Evolutionary conservation across 1,284 basidiomycete genomes (phyloP), one percentile per base, ranked within the genome.

Genomic region (Cutaneotrichosporon sp.): DNA sequence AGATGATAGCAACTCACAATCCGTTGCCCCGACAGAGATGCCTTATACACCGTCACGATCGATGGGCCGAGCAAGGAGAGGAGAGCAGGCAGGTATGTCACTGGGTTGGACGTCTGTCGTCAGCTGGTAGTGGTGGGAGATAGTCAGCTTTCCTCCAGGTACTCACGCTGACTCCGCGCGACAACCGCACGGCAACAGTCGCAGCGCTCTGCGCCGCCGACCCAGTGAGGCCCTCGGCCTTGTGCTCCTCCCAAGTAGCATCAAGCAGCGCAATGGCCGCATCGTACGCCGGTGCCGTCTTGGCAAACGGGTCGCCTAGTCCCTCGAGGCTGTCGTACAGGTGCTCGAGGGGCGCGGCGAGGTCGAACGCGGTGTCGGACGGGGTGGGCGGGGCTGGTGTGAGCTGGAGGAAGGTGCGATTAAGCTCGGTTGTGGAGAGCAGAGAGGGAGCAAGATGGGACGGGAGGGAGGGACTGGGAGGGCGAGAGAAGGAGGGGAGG

Each of bases 21-120:
- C 7, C 74, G 68, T 60, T 72, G 67, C 7, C 75, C 76, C 0
- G 74, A 66, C 11, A 78, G 51, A 14, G 70, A 69, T 2, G 72
- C 72, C 65, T 72, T 75, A 69, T 75, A 78, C 1, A 75, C 63
- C 2, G 69, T 68, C 1, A 77, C 64, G 42, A 78, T 66, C 14
- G 66, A 58, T 1, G 76, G 76, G 25, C 75, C 74, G 29, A 78
- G 70, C 20, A 72, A 55, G 13, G 58, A 56, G 3, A 78, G 60
- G 7, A 78, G 67, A 1, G 69, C 64, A 1, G 74, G 71, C 38
- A 78, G 56, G 58, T 72, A 77, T 1, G 71, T 65, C 3, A 76
- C 65, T 2, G 76, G 73, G 54, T 74, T 69, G 18, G 62, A 49
- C 4, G 65, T 45, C 72, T 76, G 54, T 2, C 5, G 36, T 59